Evolutionary conservation across 352 stramenopile species (phyloP), one percentile per base, ranked within the genome.

Genomic region (Plasmopara halstedii): DNA sequence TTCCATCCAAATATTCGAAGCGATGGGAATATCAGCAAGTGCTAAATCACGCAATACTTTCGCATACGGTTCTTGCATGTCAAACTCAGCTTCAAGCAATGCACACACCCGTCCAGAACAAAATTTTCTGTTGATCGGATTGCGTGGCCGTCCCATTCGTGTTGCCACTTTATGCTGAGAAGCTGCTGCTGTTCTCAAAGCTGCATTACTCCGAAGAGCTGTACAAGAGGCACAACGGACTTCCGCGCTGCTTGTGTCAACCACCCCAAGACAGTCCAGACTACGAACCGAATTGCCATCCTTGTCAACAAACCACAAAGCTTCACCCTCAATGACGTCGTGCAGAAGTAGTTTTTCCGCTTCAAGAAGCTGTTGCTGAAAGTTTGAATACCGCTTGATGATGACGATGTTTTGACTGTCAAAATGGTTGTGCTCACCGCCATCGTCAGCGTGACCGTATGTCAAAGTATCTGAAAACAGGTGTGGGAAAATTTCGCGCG

Each of bases 221-320:
- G 38, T 26, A 37, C 80, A 91, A 0, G 56, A 60, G 0, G 40
- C 36, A 29, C 80, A 91, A 22, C 64, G 62, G 0, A 22, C 33
- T 46, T 77, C 74, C 2, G 46, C 56, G 44, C 72, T 80, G 7
- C 42, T 50, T 2, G 42, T 50, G 13, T 81, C 50, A 20, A 87
- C 62, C 1, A 70, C 58, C 0, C 70, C 76, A 9, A 66, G 56
- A 25, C 80, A 91, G 44, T 85, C 64, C 20, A 91, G 54, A 50
- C 77, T 88, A 2, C 80, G 74, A 2, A 91, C 70, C 1, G 63
- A 77, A 33, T 62, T 67, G 3, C 68, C 80, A 44, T 91, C 80
- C 41, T 84, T 87, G 46, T 91, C 80, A 18, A 91, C 63, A 36
- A 85, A 88, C 80, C 80, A 91, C 14, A 84, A 50, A 3, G 74